Conservation (phyloP, 495 filamentous ascomycete genomes). For the Tuber melanosporum region DNA sequence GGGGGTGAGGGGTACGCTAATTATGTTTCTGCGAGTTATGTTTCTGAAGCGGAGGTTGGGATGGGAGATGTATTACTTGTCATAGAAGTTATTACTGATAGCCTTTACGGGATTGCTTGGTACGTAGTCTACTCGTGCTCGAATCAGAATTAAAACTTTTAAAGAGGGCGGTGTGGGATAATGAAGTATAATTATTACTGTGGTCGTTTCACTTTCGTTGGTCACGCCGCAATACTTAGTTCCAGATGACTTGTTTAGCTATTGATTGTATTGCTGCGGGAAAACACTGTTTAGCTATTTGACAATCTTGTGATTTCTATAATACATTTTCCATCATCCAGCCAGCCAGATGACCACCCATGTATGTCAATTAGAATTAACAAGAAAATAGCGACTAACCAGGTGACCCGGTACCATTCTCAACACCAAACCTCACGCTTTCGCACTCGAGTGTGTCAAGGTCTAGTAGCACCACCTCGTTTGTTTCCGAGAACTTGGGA, state of each 20-base stretch:
- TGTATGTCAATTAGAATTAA: not conserved
- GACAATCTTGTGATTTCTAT: not conserved
- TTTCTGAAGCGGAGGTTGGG: not conserved
- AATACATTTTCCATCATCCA: not conserved
- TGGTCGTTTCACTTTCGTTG: not conserved
- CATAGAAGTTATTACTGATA: not conserved
- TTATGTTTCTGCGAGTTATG: not conserved
- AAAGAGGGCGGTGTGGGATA: no score
- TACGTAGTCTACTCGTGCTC: not conserved
- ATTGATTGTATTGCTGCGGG: slow-evolving; percentile 11
- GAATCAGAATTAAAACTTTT: no score
- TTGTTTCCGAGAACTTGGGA: slow-evolving; percentile 72
- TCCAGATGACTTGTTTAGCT: not conserved
- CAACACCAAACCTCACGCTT: slow-evolving; percentile 59
- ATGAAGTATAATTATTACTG: not conserved
- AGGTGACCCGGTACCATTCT: slow-evolving; percentile 37
- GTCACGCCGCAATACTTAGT: not conserved
- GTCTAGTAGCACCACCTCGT: slow-evolving; percentile 79
- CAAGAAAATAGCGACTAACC: not conserved
- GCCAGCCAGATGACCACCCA: not conserved
- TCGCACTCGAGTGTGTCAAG: slow-evolving; percentile 73
- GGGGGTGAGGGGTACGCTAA: not conserved
- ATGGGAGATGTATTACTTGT: not conserved
- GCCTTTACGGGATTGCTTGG: not conserved
- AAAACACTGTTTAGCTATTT: not conserved